These are phyloP conservation scores for Davidsoniella eucalypti DNA, from an alignment of 2,329 filamentous ascomycete genomes.

Conservation along the genomic window DNA sequence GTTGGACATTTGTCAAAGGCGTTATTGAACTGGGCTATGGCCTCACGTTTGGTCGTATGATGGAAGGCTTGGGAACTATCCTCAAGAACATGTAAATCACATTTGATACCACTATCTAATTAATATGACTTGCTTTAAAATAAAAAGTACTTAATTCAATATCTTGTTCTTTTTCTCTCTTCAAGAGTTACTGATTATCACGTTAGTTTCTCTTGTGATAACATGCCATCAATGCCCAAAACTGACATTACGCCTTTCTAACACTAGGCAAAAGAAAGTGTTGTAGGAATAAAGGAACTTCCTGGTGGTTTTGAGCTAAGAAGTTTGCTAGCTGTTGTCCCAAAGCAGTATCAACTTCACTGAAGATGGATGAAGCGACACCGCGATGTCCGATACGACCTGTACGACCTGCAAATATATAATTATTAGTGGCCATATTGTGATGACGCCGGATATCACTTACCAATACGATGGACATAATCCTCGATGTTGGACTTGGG, in stretches of 20 bases:
- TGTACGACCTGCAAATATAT: constrained; percentile 50
- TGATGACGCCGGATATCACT: constrained; percentile 16
- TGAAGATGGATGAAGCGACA: constrained; percentile 78
- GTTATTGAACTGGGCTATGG: constrained; percentile 47
- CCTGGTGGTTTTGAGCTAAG: constrained; percentile 62
- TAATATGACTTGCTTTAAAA: background rate
- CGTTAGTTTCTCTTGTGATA: no score
- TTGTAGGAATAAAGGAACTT: constrained; percentile 67
- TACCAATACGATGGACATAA: constrained; percentile 88
- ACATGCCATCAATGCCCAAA: background rate
- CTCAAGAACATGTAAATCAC: constrained; percentile 25
- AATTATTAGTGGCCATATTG: background rate
- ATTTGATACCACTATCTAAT: background rate
- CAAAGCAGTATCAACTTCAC: constrained; percentile 56
- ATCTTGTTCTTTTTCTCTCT: background rate
- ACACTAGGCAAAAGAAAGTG: constrained; percentile 40
- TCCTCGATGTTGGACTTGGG: constrained; percentile 64
- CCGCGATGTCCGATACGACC: constrained; percentile 83
- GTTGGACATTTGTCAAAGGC: constrained; percentile 48
- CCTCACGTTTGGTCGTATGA: constrained; percentile 22
- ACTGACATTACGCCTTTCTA: background rate
- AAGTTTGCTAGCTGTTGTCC: constrained; percentile 62
- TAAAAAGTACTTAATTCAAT: background rate
- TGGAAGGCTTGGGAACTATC: constrained; percentile 25
- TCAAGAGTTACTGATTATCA: background rate